Percentiles rank a stretch among this genome's conserved stretches.
Conservation (phyloP, 441 rosid genomes). For the Codiaeum variegatum region DNA sequence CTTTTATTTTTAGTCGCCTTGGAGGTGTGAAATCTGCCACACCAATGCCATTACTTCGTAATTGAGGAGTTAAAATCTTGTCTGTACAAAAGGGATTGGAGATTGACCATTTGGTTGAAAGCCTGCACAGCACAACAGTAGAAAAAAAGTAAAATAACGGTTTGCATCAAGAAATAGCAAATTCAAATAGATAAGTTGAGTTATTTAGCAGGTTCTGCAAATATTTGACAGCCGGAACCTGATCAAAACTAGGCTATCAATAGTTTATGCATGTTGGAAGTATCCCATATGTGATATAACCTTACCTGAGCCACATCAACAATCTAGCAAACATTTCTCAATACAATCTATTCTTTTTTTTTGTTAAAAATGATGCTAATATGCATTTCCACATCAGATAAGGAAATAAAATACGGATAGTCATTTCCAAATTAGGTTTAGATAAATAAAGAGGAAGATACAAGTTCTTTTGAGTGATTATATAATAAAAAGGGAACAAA, state of each 20-base stretch:
- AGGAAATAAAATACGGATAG: too few relatives aligned
- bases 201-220: too few relatives aligned
- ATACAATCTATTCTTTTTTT: neutral
- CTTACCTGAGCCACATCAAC: neutral
- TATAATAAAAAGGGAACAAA: too few relatives aligned
- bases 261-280: neutral
- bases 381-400: too few relatives aligned
- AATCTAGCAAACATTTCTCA: neutral
- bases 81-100: constrained; percentile 34
- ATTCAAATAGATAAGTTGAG: too few relatives aligned
- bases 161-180: too few relatives aligned
- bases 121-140: neutral
- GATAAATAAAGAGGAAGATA: too few relatives aligned
- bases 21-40: constrained; percentile 53
- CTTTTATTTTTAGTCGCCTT: constrained; percentile 36
- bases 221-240: too few relatives aligned
- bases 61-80: constrained; percentile 37
- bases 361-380: too few relatives aligned
- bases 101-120: constrained; percentile 36
- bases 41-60: constrained; percentile 38
- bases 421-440: too few relatives aligned
- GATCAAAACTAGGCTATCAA: neutral
- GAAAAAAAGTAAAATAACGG: neutral
- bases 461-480: too few relatives aligned
- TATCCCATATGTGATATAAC: neutral